Percentiles rank a stretch among this genome's conserved stretches.
phyloP scores from a whole-genome alignment of 768 basidiomycete species.

The Boletus sp. region DNA sequence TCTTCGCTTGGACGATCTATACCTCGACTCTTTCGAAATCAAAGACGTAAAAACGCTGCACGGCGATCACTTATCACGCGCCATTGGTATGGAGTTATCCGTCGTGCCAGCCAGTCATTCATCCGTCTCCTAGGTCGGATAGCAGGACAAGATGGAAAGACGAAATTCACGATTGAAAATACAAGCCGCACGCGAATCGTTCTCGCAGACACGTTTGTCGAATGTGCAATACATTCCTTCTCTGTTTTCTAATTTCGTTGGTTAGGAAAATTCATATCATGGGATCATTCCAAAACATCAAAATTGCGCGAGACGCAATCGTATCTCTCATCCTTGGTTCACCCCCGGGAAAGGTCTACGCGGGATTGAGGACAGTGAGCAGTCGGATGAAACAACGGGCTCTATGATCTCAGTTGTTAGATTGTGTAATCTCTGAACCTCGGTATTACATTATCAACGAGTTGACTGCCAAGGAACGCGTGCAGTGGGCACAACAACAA shows the following conservation, averaged over 20 bases:
- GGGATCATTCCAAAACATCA: constrained; percentile 98
- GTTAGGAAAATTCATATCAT: constrained; percentile 95
- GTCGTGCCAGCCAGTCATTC: background rate
- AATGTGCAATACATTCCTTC: background rate
- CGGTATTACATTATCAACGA: constrained; percentile 10
- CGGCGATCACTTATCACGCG: constrained; percentile 97
- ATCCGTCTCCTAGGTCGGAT: constrained; percentile 69
- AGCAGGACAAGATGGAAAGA: constrained; percentile 98
- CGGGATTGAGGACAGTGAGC: constrained; percentile 86
- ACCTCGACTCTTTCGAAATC: constrained; percentile 98
- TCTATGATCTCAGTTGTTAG: constrained; percentile 42
- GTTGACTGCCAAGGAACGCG: constrained; percentile 3
- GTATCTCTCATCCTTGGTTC: constrained; percentile 94
- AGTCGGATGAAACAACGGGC: constrained; percentile 92
- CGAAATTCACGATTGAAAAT: constrained; percentile 98
- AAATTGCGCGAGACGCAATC: constrained; percentile 93
- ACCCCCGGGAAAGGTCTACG: constrained; percentile 92
- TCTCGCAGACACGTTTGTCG: constrained; percentile 89
- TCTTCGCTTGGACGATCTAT: constrained; percentile 92
- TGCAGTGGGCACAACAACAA: background rate
- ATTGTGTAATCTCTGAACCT: constrained; percentile 6
- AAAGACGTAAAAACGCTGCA: constrained; percentile 98
- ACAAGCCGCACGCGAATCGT: constrained; percentile 96
- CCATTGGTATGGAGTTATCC: constrained; percentile 67
- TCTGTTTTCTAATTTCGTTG: constrained; percentile 8